phyloP scores from a whole-genome alignment of 495 filamentous ascomycete species.

The Neurospora sublineolata region DNA sequence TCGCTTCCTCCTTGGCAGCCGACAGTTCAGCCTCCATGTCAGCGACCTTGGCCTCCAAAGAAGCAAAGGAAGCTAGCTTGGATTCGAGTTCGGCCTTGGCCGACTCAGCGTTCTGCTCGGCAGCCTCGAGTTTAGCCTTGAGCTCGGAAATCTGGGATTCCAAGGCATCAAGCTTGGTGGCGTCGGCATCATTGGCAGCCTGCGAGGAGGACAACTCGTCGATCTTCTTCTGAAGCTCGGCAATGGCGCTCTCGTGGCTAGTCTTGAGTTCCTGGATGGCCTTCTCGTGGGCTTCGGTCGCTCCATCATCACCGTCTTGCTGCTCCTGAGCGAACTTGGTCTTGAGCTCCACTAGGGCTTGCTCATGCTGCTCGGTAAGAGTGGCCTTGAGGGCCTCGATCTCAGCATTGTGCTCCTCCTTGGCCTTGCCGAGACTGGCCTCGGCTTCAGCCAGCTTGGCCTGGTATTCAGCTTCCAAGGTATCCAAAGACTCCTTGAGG shows the following conservation, averaged over 20 bases:
- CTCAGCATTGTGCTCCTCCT: slow-evolving; percentile 30
- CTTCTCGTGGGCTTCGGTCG: slow-evolving; percentile 24
- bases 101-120: slow-evolving; percentile 22
- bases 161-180: slow-evolving; percentile 25
- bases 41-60: slow-evolving; percentile 24
- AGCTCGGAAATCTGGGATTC: slow-evolving; percentile 33
- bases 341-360: slow-evolving; percentile 28
- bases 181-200: slow-evolving; percentile 14
- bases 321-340: slow-evolving; percentile 31
- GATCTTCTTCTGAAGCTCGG: slow-evolving; percentile 34
- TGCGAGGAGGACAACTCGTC: slow-evolving; percentile 28
- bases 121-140: slow-evolving; percentile 23
- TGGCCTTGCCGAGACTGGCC: slow-evolving; percentile 16
- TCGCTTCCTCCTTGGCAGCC: slow-evolving; percentile 27
- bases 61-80: slow-evolving; percentile 20
- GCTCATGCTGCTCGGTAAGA: slow-evolving; percentile 31
- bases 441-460: slow-evolving; percentile 26
- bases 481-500: slow-evolving; percentile 32
- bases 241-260: slow-evolving; percentile 25
- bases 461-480: slow-evolving; percentile 28
- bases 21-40: slow-evolving; percentile 27
- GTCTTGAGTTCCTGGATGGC: slow-evolving; percentile 30
- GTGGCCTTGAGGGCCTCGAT: slow-evolving; percentile 29
- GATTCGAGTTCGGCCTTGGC: slow-evolving; percentile 29
- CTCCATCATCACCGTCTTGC: slow-evolving; percentile 21